These are phyloP conservation scores for Penicillium mononematosum DNA, from an alignment of 495 filamentous ascomycete species.

Conservation along the genomic window DNA sequence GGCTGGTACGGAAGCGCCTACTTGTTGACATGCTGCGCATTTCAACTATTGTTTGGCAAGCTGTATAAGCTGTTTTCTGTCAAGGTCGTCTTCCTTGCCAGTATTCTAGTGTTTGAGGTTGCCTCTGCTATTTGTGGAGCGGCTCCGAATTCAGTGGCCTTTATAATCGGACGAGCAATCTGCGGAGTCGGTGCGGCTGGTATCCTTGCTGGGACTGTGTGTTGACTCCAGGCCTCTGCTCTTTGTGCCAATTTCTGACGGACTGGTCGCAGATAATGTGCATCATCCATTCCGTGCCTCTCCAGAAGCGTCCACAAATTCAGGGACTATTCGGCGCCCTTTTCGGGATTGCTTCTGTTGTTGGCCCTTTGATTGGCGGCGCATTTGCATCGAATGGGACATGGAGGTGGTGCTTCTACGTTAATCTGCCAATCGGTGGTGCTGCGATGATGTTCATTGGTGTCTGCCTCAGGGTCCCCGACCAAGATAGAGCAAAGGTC, in stretches of 20 bases:
- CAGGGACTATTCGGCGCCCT: not conserved
- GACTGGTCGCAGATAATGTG: not conserved
- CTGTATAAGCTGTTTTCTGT: not conserved
- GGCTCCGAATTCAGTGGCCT: not conserved
- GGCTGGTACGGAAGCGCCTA: not conserved
- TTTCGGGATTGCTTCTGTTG: not conserved
- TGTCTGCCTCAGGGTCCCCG: not conserved
- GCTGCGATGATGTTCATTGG: not conserved
- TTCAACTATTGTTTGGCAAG: not conserved
- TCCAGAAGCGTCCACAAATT: not conserved
- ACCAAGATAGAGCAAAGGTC: not conserved
- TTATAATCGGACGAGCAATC: slow-evolving; percentile 1
- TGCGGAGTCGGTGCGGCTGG: not conserved
- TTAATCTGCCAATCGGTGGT: not conserved
- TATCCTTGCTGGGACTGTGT: not conserved
- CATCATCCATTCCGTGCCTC: not conserved
- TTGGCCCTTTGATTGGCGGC: not conserved
- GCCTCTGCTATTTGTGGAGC: not conserved
- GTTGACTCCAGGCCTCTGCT: not conserved
- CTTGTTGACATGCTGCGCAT: not conserved
- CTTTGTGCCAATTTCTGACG: not conserved
- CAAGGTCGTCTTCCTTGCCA: not conserved
- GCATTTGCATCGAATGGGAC: not conserved
- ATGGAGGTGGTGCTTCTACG: not conserved
- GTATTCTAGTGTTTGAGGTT: not conserved